phyloP scores from a whole-genome alignment of 306 rosid species.

The Abrus precatorius region DNA sequence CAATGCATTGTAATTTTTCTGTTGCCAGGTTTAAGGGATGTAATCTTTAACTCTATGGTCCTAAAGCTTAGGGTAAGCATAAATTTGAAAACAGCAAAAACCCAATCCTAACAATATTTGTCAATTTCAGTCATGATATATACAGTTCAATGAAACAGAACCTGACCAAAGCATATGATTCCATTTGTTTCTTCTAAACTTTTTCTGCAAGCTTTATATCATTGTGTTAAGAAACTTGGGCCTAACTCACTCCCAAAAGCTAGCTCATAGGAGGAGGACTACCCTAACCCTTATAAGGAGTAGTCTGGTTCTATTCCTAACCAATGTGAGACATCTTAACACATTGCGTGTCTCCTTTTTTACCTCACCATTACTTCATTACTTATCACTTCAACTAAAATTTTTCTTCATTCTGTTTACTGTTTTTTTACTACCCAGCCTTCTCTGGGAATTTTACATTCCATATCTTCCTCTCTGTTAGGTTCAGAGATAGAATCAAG shows the following conservation, averaged over 20 bases:
- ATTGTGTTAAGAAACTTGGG: no score
- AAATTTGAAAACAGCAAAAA: slow-evolving; percentile 5
- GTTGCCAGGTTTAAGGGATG: neutral
- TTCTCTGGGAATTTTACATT: neutral
- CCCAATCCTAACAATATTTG: neutral
- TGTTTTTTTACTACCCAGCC: neutral
- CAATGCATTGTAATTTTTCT: neutral
- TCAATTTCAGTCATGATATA: neutral
- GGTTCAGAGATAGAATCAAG: no score
- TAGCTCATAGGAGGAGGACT: no score
- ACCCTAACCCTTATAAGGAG: no score
- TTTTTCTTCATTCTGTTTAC: neutral
- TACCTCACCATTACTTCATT: neutral
- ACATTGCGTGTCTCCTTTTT: no score
- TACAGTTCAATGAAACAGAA: neutral
- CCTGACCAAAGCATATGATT: neutral
- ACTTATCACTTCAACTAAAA: neutral
- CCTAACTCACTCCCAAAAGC: no score
- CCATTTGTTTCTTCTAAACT: neutral
- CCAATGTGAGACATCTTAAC: no score
- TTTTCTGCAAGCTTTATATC: neutral
- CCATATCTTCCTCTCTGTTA: neutral
- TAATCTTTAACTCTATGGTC: neutral
- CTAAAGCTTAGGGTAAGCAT: neutral
- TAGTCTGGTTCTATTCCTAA: no score